These are phyloP conservation scores for Podosphaera fusca DNA, from an alignment of 2,329 filamentous ascomycete species.

Conservation along the genomic window DNA sequence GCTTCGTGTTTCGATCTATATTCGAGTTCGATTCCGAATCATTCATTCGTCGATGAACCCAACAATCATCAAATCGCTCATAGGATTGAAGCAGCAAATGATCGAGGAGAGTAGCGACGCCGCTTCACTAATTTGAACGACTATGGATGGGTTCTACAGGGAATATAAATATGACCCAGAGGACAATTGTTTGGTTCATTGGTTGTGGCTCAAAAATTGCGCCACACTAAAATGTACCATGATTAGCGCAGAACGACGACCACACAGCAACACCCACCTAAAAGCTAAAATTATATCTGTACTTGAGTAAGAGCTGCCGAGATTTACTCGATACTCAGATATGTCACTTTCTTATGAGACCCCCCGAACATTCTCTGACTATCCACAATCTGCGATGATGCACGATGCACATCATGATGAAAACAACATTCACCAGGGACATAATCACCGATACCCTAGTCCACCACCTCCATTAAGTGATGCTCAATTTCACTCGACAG, in stretches of 20 bases:
- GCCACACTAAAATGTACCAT: background rate
- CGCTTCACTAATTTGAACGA: no score
- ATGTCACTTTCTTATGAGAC: slow-evolving; percentile 14
- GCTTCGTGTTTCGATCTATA: no score
- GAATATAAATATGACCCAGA: no score
- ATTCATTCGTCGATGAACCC: no score
- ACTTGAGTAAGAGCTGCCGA: background rate
- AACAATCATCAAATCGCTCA: no score
- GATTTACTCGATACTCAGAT: background rate
- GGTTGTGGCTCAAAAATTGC: slow-evolving; percentile 1
- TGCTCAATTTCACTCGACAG: slow-evolving; percentile 10
- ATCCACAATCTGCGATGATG: slow-evolving; percentile 12
- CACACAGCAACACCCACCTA: background rate
- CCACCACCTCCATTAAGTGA: slow-evolving; percentile 12
- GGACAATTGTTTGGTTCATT: background rate
- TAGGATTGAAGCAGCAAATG: no score
- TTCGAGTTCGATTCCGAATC: no score
- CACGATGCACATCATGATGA: slow-evolving; percentile 12
- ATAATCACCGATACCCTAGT: slow-evolving; percentile 14
- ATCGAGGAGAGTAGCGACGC: no score
- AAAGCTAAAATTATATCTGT: background rate
- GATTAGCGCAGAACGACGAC: background rate
- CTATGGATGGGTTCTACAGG: no score
- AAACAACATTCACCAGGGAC: slow-evolving; percentile 9
- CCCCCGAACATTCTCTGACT: slow-evolving; percentile 10